Evolutionary conservation across 768 basidiomycete genomes (phyloP).

Genomic region (Leccinum truebloodii): DNA sequence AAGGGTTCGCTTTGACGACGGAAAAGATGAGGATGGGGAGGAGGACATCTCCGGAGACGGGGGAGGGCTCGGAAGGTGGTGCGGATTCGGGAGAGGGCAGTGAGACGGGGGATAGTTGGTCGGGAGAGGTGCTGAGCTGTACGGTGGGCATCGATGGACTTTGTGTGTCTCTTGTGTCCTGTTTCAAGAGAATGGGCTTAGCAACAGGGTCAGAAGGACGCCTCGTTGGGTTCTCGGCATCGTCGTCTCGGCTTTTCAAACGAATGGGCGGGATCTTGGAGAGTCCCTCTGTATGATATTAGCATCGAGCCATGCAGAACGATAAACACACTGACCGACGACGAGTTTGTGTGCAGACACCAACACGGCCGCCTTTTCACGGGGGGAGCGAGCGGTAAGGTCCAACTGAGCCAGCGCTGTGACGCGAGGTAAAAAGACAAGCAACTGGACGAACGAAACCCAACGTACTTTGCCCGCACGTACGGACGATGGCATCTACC

Average conservation of each 20-base stretch:
- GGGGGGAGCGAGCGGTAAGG: conserved; percentile 54
- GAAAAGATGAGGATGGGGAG: conserved; percentile 93
- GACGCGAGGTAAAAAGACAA: conserved; percentile 31
- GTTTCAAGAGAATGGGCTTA: conserved; percentile 3
- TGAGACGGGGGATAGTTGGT: background rate
- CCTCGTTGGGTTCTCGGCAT: background rate
- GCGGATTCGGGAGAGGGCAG: conserved; percentile 13
- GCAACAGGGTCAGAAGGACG: conserved; percentile 6
- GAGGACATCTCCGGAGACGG: conserved; percentile 84
- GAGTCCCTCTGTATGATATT: conserved; percentile 59
- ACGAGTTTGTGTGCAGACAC: conserved; percentile 84
- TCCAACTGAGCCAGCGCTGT: conserved; percentile 57
- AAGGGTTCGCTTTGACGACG: conserved; percentile 91
- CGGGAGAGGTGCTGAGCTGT: conserved; percentile 5
- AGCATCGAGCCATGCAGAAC: background rate
- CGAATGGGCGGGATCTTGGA: conserved; percentile 72
- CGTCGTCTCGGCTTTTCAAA: conserved; percentile 61
- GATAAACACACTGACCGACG: conserved; percentile 54
- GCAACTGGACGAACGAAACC: background rate
- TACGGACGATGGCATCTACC: conserved; percentile 63
- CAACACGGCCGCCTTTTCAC: conserved; percentile 76
- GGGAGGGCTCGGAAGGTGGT: conserved; percentile 37
- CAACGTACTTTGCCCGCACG: conserved; percentile 77
- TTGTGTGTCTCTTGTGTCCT: background rate
- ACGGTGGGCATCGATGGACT: conserved; percentile 14